Base-by-base conservation (phyloP, 495 filamentous ascomycete species). In the Daldinia childiae region DNA sequence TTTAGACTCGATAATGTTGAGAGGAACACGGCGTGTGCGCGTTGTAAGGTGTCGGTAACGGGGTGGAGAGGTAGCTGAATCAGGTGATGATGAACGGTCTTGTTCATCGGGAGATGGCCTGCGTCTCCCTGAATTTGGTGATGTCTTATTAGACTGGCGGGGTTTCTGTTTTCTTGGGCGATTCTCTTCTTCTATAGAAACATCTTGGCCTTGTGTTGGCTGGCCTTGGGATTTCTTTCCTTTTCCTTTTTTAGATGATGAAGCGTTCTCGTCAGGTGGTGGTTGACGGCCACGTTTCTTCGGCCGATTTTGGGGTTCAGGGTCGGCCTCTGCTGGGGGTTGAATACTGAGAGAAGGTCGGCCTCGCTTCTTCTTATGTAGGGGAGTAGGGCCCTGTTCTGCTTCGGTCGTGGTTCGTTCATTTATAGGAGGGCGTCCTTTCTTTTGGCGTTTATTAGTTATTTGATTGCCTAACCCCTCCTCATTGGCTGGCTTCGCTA, bases 1-100 rank as follows among this genome's bases (percentile, higher is more conserved):
- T 63, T 83, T 84, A n/a, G 80, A 68, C 26, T 79, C 64, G 68
- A 85, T 82, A 50, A 79, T 77, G 11, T 82, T 70, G 24, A 77
- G 82, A 15, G 80, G 76, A 19, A 85, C 78, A 14, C 76, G 74
- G 43, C 78, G 81, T 6, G 81, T 80, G 48, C 71, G 79, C n/a
- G 82, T 67, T 6, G 77, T 62, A 21, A 85, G 75, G 48, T 83
- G 80, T 26, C 76, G 76, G 62, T 82, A 82, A 24, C 75, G 76
- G 9, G 54, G 67, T 0, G 64, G 50, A 27, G 76, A 75, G 54
- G 21, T 43, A 34, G 7, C 62, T 1, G 75, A 74, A 19, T 75
- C 70, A 12, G 75, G 62, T 1, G 75, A 77, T 14, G 65, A 68
- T 24, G 75, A 69, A 11, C 67, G 73, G 21, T 68, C 54, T 48